Evolutionary conservation across 441 rosid genomes (phyloP), one percentile per base, ranked within the genome.

Genomic region (Cnidoscolus chayamansa): DNA sequence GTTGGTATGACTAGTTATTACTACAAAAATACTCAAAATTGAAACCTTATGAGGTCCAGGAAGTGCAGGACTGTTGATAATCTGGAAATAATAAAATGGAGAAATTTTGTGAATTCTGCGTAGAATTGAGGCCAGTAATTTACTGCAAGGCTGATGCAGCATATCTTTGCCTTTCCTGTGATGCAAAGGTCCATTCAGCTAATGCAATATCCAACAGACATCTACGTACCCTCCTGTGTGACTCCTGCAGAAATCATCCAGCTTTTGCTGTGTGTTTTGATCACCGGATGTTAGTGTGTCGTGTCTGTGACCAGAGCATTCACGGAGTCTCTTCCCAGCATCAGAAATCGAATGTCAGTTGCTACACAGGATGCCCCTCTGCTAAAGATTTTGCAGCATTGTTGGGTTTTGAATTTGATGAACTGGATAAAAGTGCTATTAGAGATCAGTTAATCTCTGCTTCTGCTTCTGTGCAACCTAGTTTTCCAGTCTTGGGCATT

Each of bases 151-250:
- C 97, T 32, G 98, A 94, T 79, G 84, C 87, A 31, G 97, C 97
- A 13, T 87, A 75, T 75, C 89, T 94, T 66, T 94, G 98, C 76
- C 85, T 94, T 50, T 80, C 89, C 20, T 91, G 98, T 70, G 97
- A 94, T 76, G 84, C 90, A 0, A 94, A 87, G 81, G 91, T 94
- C 61, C 98, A 94, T 85, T 94, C 97, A 30, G 96, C 98, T 49
- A 94, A 91, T 68, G 82, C 96, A 61, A 89, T 94, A 72, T 91
- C 94, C 2, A 82, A 83, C 53, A 69, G 89, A 69, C 98, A 94
- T 84, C 81, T 87, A 63, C 88, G 97, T n/a, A 81, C 92, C 20
- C 84, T 90, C 77, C 81, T 90, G 25, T 94, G 96, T 13, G 91
- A 86, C 63, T 79, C 78, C 0, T 94, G 97, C 80, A 81, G 84